Percentiles rank a stretch among this genome's conserved stretches.
phyloP scores from a whole-genome alignment of 345 rosid genomes.

The Boechera retrofracta region DNA sequence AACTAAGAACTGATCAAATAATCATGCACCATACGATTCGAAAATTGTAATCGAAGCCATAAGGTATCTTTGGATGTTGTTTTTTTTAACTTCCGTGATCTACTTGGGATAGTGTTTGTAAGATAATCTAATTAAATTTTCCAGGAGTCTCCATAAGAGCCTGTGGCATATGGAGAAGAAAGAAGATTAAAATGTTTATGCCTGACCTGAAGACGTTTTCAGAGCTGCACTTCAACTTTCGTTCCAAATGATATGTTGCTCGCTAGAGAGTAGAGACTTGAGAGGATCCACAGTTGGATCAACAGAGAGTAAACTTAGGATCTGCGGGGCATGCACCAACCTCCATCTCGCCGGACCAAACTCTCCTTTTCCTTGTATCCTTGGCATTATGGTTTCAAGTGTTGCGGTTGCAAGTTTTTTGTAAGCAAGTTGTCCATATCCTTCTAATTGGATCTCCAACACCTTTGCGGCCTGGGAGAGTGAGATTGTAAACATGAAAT shows the following conservation, averaged over 20 bases:
- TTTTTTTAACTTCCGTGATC: too few relatives aligned
- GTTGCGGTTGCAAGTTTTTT: slow-evolving; percentile 98
- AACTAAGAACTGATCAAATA: too few relatives aligned
- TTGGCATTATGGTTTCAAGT: slow-evolving; percentile 89
- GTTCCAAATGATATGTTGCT: slow-evolving; percentile 87
- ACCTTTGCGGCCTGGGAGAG: slow-evolving; percentile 84
- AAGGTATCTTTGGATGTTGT: too few relatives aligned
- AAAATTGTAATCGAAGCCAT: too few relatives aligned
- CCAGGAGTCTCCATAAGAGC: too few relatives aligned
- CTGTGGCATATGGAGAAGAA: neutral
- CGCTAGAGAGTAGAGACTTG: slow-evolving; percentile 87
- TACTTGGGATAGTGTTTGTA: too few relatives aligned
- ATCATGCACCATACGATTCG: too few relatives aligned
- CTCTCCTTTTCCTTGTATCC: slow-evolving; percentile 97
- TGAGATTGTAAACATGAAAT: slow-evolving; percentile 5
- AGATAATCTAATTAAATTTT: too few relatives aligned
- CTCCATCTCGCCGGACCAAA: slow-evolving; percentile 98
- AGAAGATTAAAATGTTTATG: neutral
- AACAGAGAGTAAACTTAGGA: slow-evolving; percentile 94
- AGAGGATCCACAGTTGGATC: slow-evolving; percentile 95
- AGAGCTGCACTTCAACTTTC: slow-evolving; percentile 95
- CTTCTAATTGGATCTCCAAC: slow-evolving; percentile 93
- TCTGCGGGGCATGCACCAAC: slow-evolving; percentile 96
- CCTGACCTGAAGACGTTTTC: slow-evolving; percentile 89
- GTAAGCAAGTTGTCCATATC: slow-evolving; percentile 95